phyloP scores from a whole-genome alignment of 257 asterid genomes.

The Nyctanthes arbortristis region DNA sequence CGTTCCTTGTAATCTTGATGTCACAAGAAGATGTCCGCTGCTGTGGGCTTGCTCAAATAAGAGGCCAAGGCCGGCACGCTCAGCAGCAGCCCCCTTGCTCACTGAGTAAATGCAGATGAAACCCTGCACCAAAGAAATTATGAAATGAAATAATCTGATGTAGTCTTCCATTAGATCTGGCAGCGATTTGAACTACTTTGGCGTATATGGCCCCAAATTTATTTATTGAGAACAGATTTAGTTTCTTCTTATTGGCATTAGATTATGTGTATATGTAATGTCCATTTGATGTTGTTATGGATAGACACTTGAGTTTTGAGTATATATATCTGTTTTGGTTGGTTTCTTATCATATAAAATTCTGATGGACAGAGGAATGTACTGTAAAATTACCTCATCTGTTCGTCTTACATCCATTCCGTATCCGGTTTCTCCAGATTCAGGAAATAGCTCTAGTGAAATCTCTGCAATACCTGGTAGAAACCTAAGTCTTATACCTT shows the following conservation, averaged over 20 bases:
- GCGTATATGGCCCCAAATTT: too few relatives aligned
- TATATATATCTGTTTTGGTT: too few relatives aligned
- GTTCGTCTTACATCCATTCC: slow-evolving; percentile 49
- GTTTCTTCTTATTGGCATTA: too few relatives aligned
- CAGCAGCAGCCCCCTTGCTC: slow-evolving; percentile 45
- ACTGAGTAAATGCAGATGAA: slow-evolving; percentile 42
- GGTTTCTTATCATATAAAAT: too few relatives aligned
- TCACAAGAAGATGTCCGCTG: slow-evolving; percentile 36
- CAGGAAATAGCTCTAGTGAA: slow-evolving; percentile 33
- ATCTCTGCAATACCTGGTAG: slow-evolving; percentile 48
- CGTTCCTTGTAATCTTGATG: slow-evolving; percentile 59
- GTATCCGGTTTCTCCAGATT: slow-evolving; percentile 44
- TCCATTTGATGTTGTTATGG: too few relatives aligned
- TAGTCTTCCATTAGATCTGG: too few relatives aligned
- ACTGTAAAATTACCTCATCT: slow-evolving; percentile 41
- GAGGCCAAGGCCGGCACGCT: slow-evolving; percentile 48
- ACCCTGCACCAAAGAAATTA: slow-evolving; percentile 26
- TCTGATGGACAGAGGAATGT: neutral
- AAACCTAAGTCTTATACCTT: slow-evolving; percentile 52
- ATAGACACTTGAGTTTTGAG: too few relatives aligned
- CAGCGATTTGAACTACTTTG: too few relatives aligned
- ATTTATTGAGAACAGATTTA: too few relatives aligned
- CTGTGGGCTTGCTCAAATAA: slow-evolving; percentile 41
- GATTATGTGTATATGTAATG: too few relatives aligned
- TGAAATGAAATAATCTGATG: too few relatives aligned